Evolutionary conservation across 2,329 filamentous ascomycete species (phyloP).

Genomic region (Trichoderma afroharzianum): DNA sequence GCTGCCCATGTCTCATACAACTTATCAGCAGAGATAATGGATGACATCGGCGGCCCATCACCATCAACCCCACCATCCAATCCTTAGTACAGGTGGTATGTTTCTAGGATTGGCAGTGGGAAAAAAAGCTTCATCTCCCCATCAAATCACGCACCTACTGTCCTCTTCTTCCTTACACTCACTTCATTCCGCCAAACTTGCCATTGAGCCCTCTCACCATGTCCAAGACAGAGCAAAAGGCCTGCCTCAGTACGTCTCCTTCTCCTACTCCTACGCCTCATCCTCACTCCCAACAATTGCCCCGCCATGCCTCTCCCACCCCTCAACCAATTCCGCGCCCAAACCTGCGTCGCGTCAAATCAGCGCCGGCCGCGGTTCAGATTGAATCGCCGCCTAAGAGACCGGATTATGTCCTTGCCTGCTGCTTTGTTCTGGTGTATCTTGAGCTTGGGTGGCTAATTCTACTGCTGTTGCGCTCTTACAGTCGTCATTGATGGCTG

Average conservation of each 20-base stretch:
- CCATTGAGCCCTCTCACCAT: constrained; percentile 34
- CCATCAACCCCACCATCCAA: constrained; percentile 21
- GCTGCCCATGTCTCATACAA: not conserved
- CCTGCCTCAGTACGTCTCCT: constrained; percentile 57
- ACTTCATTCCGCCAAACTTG: not conserved
- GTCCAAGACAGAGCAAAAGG: constrained; percentile 56
- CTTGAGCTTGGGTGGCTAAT: constrained; percentile 59
- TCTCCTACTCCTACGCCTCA: constrained; percentile 32
- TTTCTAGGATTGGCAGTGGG: constrained; percentile 1
- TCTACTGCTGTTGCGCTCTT: constrained; percentile 47
- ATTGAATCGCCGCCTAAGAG: constrained; percentile 14
- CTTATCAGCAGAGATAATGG: not conserved
- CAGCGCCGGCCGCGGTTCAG: constrained; percentile 21
- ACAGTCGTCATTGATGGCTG: constrained; percentile 98
- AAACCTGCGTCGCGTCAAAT: constrained; percentile 23
- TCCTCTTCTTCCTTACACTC: constrained; percentile 12
- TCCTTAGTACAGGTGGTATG: constrained; percentile 14
- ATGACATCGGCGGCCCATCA: constrained; percentile 16
- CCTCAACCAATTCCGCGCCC: constrained; percentile 17
- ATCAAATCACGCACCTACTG: constrained; percentile 31
- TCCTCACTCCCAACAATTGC: constrained; percentile 28
- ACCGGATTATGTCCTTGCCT: constrained; percentile 41
- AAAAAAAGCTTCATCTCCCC: constrained; percentile 17
- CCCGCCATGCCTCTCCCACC: constrained; percentile 17
- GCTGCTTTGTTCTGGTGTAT: constrained; percentile 53